Base-by-base conservation (phyloP, 495 filamentous ascomycete genomes). In the Lasiosphaeria ovina region DNA sequence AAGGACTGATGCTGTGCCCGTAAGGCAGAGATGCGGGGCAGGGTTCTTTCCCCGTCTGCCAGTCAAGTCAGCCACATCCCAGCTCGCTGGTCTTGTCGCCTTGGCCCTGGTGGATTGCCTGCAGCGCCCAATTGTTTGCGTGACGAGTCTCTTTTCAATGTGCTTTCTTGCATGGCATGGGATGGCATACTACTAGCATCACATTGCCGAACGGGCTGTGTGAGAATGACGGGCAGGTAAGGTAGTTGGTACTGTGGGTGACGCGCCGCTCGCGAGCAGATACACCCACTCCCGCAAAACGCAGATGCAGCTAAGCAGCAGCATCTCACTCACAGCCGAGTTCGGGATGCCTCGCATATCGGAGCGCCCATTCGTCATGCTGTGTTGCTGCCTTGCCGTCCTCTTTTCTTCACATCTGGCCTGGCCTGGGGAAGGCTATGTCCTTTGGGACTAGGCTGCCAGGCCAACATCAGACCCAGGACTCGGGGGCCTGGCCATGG, bases 341-440 rank as follows among this genome's bases (percentile, higher is more conserved):
- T 14, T 47, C 44, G 12, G 44, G 44, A 47, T 47, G 44, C 44
- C 44, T 47, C 44, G 44, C 44, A 47, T 11, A 47, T 47, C 44
- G 44, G 44, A 47, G 5, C 4, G 44, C 8, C 12, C 11, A 14
- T 47, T 11, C 16, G 6, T 5, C 44, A 5, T 11, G 12, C 44
- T 11, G 12, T 47, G 16, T 7, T 47, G 11, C 44, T 47, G 44
- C 44, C 44, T 47, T 47, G 44, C 11, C 44, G 12, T 42, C 38
- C 24, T 1, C 24, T 24, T 24, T 24, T 24, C n/a, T n/a, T 40
- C 36, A 40, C 44, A n/a, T 3, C 12, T 7, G 5, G 5, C 5
- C 44, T n/a, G 16, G 12, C 44, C 44, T n/a, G 12, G 44, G 44
- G 16, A 47, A n/a, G 24, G 24, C 24, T 0, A 24, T 24, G 24